These are phyloP conservation scores for Eucalyptus marginata DNA, from an alignment of 345 rosid genomes.

Conservation along the genomic window DNA sequence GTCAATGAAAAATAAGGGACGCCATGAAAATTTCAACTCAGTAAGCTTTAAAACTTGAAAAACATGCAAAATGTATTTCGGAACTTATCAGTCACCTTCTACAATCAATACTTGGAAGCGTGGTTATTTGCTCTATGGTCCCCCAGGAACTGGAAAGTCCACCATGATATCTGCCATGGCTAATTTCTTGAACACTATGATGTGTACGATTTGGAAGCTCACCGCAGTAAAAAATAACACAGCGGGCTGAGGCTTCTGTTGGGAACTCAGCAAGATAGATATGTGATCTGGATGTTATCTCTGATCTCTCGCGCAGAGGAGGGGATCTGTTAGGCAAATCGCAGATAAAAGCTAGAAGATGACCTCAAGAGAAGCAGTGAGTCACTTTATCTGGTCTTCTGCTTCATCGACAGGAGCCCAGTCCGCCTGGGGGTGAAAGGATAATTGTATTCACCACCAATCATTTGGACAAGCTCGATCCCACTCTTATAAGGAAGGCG, in stretches of 20 bases:
- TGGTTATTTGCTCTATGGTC: constrained; percentile 3
- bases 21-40: background rate
- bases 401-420: constrained; percentile 10
- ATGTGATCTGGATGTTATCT: too few relatives aligned
- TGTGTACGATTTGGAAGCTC: constrained; percentile 7
- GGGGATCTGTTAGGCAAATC: too few relatives aligned
- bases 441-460: constrained; percentile 10
- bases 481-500: constrained; percentile 11
- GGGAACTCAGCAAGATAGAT: too few relatives aligned
- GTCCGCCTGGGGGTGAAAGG: constrained; percentile 10
- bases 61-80: background rate
- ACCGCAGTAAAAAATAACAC: constrained; percentile 5
- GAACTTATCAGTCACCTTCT: background rate
- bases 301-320: too few relatives aligned
- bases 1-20: background rate
- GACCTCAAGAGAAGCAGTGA: background rate
- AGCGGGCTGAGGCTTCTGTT: too few relatives aligned
- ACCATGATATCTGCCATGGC: constrained; percentile 16
- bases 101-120: background rate
- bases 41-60: background rate
- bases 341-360: too few relatives aligned
- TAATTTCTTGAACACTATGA: constrained; percentile 1
- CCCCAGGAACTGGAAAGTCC: constrained; percentile 14
- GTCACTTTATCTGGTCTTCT: constrained; percentile 12
- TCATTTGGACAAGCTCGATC: constrained; percentile 4